These are phyloP conservation scores for Pneumocystis carinii DNA, from an alignment of 1,139 yeast genomes.

Conservation along the genomic window DNA sequence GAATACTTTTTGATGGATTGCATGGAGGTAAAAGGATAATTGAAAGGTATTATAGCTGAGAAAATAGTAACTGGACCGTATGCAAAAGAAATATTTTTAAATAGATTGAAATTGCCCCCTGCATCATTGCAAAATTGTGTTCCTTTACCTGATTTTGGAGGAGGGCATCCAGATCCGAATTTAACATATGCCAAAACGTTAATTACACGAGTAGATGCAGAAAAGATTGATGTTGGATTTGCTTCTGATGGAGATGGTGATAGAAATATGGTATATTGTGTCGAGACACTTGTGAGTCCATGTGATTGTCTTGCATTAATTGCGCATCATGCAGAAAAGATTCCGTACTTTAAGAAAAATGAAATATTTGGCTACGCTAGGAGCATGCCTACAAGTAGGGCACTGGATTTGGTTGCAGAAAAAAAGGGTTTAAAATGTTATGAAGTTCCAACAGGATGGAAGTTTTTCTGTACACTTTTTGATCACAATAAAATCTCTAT, in stretches of 20 bases:
- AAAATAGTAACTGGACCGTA: constrained; percentile 77
- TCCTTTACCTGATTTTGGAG: constrained; percentile 88
- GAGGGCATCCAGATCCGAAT: constrained; percentile 95
- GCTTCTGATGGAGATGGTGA: constrained; percentile 99
- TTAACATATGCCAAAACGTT: constrained; percentile 82
- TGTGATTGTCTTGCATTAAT: constrained; percentile 97
- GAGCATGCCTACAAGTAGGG: constrained; percentile 95
- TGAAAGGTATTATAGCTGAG: neutral
- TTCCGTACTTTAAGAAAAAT: constrained; percentile 75
- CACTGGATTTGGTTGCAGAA: constrained; percentile 81
- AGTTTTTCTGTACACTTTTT: constrained; percentile 87
- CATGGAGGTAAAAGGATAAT: constrained; percentile 38
- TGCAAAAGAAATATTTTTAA: constrained; percentile 67
- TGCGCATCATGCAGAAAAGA: constrained; percentile 65
- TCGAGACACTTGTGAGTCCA: constrained; percentile 88
- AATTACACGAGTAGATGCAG: constrained; percentile 68
- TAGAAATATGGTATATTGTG: constrained; percentile 96
- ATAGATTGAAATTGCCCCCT: constrained; percentile 65
- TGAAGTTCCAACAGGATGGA: constrained; percentile 99
- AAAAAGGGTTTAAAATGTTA: constrained; percentile 58
- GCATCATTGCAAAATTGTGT: constrained; percentile 58
- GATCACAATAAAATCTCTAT: constrained; percentile 86
- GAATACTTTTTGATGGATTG: constrained; percentile 72
- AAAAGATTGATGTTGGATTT: constrained; percentile 83
- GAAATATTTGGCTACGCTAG: constrained; percentile 94